Evolutionary conservation across 2,329 filamentous ascomycete species (phyloP).

Genomic region (Bipolaris oryzae): DNA sequence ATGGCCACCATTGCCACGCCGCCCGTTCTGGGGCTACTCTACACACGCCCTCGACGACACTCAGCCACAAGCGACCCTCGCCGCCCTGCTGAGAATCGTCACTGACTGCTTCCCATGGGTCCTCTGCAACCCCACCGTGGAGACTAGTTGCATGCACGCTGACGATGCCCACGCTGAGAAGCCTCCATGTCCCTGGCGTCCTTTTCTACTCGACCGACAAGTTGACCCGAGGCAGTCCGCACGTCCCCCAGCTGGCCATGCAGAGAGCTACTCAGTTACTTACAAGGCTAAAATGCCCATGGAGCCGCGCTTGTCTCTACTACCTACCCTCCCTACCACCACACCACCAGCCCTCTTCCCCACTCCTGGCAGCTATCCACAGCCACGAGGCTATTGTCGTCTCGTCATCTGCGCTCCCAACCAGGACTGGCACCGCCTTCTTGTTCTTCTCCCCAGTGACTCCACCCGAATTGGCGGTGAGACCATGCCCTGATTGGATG

Average conservation of each 20-base stretch:
- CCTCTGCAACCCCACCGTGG: slow-evolving; percentile 30
- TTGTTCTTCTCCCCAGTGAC: slow-evolving; percentile 34
- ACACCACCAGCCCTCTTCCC: slow-evolving; percentile 2
- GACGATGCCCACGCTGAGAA: slow-evolving; percentile 18
- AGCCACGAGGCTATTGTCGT: slow-evolving; percentile 17
- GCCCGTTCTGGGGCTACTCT: no score
- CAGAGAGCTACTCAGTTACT: no score
- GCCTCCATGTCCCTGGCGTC: slow-evolving; percentile 18
- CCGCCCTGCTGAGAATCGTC: slow-evolving; percentile 8
- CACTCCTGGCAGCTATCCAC: slow-evolving; percentile 6
- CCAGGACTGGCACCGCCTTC: slow-evolving; percentile 35
- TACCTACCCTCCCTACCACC: neutral
- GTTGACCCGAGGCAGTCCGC: slow-evolving; percentile 19
- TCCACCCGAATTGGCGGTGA: slow-evolving; percentile 45
- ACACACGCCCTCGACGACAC: no score
- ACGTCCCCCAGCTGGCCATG: slow-evolving; percentile 17
- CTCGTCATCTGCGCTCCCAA: slow-evolving; percentile 35
- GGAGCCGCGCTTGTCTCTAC: slow-evolving; percentile 1
- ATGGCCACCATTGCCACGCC: no score
- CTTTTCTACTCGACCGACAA: slow-evolving; percentile 13
- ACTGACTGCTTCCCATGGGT: slow-evolving; percentile 7
- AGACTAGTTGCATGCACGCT: slow-evolving; percentile 26
- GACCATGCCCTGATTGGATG: slow-evolving; percentile 38
- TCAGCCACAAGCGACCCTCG: slow-evolving; percentile 35
- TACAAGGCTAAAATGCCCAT: neutral